Percentiles rank a stretch among this genome's conserved stretches.
Evolutionary conservation across 257 asterid genomes (phyloP).

Genomic region (Rehmannia glutinosa): DNA sequence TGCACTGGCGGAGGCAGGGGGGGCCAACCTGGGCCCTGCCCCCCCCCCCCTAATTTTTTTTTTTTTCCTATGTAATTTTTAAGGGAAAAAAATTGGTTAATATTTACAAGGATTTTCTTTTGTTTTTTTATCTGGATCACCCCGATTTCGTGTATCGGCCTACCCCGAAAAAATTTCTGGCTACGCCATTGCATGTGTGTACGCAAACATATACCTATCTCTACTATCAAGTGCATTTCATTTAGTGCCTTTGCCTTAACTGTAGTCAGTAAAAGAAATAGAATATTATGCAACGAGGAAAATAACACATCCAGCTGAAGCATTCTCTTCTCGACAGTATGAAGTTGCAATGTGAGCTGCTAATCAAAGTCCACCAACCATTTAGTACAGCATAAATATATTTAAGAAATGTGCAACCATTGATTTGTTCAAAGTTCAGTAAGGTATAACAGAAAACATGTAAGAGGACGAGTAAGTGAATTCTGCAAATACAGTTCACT

Average conservation of each 20-base stretch:
- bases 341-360: not conserved
- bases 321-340: not conserved
- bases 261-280: not conserved
- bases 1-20: too few species aligned
- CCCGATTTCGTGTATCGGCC: too few species aligned
- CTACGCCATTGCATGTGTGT: too few species aligned
- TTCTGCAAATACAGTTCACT: not conserved
- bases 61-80: too few species aligned
- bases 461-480: not conserved
- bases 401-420: constrained; percentile 2
- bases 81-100: too few species aligned
- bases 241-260: not conserved
- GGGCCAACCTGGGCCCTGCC: too few species aligned
- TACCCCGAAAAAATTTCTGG: too few species aligned
- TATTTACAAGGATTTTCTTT: too few species aligned
- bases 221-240: not conserved
- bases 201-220: constrained; percentile 5
- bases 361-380: constrained; percentile 10
- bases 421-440: not conserved
- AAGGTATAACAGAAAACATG: not conserved
- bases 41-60: too few species aligned
- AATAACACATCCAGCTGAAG: constrained; percentile 1
- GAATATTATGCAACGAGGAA: not conserved
- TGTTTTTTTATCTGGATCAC: too few species aligned
- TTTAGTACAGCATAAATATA: not conserved